Evolutionary conservation across 306 rosid genomes (phyloP).

Genomic region (Astragalus membranaceus): DNA sequence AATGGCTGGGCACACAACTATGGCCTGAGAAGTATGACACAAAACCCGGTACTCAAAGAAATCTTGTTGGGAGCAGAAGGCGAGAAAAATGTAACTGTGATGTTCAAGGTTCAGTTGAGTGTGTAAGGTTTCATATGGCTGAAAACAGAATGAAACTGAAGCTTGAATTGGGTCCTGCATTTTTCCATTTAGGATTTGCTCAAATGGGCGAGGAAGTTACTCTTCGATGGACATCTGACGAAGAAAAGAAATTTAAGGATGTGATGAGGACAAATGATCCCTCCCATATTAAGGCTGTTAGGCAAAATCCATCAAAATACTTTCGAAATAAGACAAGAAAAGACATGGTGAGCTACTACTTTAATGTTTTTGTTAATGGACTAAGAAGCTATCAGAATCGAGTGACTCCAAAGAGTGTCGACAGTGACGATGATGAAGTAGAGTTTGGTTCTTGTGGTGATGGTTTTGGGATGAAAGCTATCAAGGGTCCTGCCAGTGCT

Average conservation of each 20-base stretch:
- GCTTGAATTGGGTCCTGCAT: constrained; percentile 58
- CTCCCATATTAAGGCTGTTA: constrained; percentile 22
- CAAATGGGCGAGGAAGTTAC: constrained; percentile 85
- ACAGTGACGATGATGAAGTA: constrained; percentile 81
- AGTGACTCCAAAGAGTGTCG: constrained; percentile 48
- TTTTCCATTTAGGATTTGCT: constrained; percentile 66
- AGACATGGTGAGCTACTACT: constrained; percentile 70
- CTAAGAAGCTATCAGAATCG: constrained; percentile 86
- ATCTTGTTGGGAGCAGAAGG: constrained; percentile 46
- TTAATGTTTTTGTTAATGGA: constrained; percentile 60
- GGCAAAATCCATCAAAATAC: constrained; percentile 35
- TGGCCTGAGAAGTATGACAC: constrained; percentile 48
- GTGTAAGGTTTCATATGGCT: constrained; percentile 77
- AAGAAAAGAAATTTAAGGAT: constrained; percentile 63
- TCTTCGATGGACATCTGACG: constrained; percentile 68
- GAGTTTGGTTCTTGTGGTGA: constrained; percentile 56
- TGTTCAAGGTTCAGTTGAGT: constrained; percentile 57
- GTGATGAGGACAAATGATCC: constrained; percentile 32
- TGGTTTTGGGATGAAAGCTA: constrained; percentile 46
- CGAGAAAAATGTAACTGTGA: constrained; percentile 47
- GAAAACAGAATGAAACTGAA: constrained; percentile 71
- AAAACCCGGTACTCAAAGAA: not conserved
- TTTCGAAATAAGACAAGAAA: constrained; percentile 51
- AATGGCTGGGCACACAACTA: constrained; percentile 64
- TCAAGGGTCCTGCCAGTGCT: constrained; percentile 27